These are phyloP conservation scores for Penicillium herquei DNA, from an alignment of 495 filamentous ascomycete species.

Conservation along the genomic window DNA sequence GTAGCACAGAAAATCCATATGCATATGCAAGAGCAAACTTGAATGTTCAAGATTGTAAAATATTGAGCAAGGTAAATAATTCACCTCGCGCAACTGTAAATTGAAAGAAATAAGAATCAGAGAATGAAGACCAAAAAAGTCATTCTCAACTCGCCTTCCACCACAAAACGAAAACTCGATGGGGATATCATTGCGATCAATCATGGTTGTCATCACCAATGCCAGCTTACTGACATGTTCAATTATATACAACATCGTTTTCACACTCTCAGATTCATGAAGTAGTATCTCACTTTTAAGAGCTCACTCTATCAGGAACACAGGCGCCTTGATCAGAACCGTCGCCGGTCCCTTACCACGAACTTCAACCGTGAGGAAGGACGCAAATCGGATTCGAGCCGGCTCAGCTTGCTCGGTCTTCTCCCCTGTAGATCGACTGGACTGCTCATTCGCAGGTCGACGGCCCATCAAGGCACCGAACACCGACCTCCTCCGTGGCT, in stretches of 20 bases:
- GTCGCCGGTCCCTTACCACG: constrained; percentile 58
- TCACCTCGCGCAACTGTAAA: background rate
- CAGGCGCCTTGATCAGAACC: constrained; percentile 84
- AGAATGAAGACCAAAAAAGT: too few relatives aligned
- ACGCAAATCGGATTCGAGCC: constrained; percentile 70
- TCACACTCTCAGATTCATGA: background rate
- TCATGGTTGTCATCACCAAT: constrained; percentile 6
- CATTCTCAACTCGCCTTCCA: background rate
- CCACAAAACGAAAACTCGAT: constrained; percentile 11
- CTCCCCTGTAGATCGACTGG: constrained; percentile 7
- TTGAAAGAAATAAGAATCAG: background rate
- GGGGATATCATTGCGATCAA: constrained; percentile 22
- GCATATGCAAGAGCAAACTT: too few relatives aligned
- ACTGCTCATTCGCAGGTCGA: constrained; percentile 18
- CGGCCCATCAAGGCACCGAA: constrained; percentile 51
- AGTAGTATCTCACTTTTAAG: background rate
- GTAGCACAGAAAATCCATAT: too few relatives aligned
- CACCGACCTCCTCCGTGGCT: constrained; percentile 33
- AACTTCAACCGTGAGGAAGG: constrained; percentile 84
- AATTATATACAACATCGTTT: constrained; percentile 1
- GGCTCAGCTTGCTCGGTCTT: constrained; percentile 13
- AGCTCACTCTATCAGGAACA: constrained; percentile 63
- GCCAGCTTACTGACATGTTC: background rate
- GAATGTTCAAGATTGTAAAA: too few relatives aligned
- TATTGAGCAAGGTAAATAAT: background rate